These are phyloP conservation scores for Nicotiana tabacum DNA, from an alignment of 257 asterid species.

Conservation along the genomic window DNA sequence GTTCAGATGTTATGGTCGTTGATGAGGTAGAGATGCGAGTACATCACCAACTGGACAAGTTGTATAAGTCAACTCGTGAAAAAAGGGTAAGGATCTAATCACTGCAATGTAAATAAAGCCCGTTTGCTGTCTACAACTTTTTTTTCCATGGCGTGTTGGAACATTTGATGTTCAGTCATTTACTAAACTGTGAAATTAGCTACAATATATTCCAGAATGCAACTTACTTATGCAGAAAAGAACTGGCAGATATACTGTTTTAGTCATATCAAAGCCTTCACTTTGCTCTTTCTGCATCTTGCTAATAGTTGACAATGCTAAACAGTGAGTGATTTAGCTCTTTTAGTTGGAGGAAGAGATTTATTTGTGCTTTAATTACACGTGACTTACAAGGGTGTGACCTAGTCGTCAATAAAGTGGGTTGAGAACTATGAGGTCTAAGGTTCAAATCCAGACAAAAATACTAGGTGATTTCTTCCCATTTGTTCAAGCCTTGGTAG, in stretches of 20 bases:
- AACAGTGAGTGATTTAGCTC: not conserved
- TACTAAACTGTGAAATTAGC: not conserved
- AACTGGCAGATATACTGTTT: not conserved
- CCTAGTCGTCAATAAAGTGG: too few relatives aligned
- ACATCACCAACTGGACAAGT: constrained; percentile 84
- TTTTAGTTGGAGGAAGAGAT: not conserved
- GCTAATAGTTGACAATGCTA: not conserved
- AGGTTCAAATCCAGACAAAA: too few relatives aligned
- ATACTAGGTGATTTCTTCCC: too few relatives aligned
- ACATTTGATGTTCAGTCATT: not conserved
- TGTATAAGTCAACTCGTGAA: constrained; percentile 82
- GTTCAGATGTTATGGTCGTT: constrained; percentile 73
- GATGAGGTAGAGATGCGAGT: constrained; percentile 89
- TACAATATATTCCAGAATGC: not conserved
- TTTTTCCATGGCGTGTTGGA: not conserved
- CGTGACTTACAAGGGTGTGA: not conserved
- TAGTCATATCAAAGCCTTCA: not conserved
- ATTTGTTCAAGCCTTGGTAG: too few relatives aligned
- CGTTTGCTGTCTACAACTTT: not conserved
- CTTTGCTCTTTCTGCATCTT: not conserved
- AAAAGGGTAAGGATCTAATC: constrained; percentile 60
- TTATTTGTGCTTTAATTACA: not conserved
- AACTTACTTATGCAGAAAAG: not conserved
- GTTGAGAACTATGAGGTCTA: too few relatives aligned
- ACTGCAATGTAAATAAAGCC: not conserved